Evolutionary conservation across 2,329 filamentous ascomycete species (phyloP).

Genomic region (Penicillium oxalicum): DNA sequence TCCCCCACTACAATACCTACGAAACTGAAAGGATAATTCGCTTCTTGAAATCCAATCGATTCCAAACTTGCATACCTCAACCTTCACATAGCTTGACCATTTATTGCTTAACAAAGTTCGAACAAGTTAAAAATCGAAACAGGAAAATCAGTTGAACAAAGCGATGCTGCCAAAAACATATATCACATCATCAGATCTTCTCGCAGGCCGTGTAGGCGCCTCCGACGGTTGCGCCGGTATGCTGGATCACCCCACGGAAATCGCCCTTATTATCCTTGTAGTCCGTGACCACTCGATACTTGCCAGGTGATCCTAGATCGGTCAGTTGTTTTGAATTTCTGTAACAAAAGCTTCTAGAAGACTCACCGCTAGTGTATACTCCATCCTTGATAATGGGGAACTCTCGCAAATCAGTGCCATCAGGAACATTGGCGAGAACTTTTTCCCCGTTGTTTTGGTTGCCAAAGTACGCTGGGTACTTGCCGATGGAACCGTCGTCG

Average conservation of each 20-base stretch:
- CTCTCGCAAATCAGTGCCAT: constrained; percentile 8
- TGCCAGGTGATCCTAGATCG: constrained; percentile 3
- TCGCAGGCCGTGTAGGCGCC: constrained; percentile 9
- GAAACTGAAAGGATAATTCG: too few species aligned
- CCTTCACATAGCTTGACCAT: too few species aligned
- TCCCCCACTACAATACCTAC: too few species aligned
- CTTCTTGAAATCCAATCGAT: too few species aligned
- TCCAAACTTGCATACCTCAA: too few species aligned
- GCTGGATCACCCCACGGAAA: constrained; percentile 12
- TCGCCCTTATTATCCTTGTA: constrained; percentile 9
- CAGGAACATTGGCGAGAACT: constrained; percentile 7
- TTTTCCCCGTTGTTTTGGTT: constrained; percentile 7
- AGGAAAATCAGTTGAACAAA: too few species aligned
- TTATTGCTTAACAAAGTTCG: too few species aligned
- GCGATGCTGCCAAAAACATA: too few species aligned
- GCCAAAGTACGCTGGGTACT: constrained; percentile 8
- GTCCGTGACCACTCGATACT: constrained; percentile 10
- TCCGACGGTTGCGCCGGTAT: constrained; percentile 7
- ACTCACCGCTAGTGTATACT: constrained; percentile 5
- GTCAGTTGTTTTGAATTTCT: not conserved
- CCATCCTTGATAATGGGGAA: constrained; percentile 8
- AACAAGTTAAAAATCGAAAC: too few species aligned
- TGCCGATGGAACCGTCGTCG: constrained; percentile 6
- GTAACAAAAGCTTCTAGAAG: not conserved
- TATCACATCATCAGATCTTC: too few species aligned